These are phyloP conservation scores for Aspergillus haitiensis DNA, from an alignment of 495 filamentous ascomycete species.

Conservation along the genomic window DNA sequence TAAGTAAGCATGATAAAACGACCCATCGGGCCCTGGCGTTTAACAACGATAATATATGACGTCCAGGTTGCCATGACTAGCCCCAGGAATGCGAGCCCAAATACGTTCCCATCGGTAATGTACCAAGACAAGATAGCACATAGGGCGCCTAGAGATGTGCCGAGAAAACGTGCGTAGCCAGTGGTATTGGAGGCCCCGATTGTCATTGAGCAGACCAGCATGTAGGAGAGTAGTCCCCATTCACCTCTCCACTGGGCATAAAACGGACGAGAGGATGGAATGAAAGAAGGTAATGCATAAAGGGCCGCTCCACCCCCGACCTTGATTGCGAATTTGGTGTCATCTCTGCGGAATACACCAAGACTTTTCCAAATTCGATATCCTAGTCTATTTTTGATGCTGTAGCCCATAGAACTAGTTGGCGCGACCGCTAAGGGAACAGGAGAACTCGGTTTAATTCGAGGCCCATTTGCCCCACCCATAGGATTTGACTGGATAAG, in stretches of 20 bases:
- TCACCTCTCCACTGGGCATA: constrained; percentile 92
- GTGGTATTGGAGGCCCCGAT: constrained; percentile 94
- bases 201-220: constrained; percentile 98
- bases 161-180: constrained; percentile 79
- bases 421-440: background rate
- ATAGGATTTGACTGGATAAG: background rate
- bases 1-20: constrained; percentile 93
- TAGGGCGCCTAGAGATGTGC: constrained; percentile 78
- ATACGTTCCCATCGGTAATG: constrained; percentile 67
- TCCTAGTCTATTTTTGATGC: constrained; percentile 38
- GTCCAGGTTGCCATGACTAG: constrained; percentile 78
- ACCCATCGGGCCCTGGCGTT: constrained; percentile 84
- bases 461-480: background rate
- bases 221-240: constrained; percentile 95
- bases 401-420: constrained; percentile 3
- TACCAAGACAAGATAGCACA: constrained; percentile 78
- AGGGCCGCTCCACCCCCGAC: constrained; percentile 85
- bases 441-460: background rate
- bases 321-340: constrained; percentile 82
- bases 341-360: constrained; percentile 60
- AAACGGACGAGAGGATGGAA: constrained; percentile 70
- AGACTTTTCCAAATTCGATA: constrained; percentile 62
- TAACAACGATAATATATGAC: constrained; percentile 84
- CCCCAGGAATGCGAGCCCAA: constrained; percentile 72
- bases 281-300: constrained; percentile 84